Evolutionary conservation across 345 rosid genomes (phyloP).

Genomic region (Ceriops decandra): DNA sequence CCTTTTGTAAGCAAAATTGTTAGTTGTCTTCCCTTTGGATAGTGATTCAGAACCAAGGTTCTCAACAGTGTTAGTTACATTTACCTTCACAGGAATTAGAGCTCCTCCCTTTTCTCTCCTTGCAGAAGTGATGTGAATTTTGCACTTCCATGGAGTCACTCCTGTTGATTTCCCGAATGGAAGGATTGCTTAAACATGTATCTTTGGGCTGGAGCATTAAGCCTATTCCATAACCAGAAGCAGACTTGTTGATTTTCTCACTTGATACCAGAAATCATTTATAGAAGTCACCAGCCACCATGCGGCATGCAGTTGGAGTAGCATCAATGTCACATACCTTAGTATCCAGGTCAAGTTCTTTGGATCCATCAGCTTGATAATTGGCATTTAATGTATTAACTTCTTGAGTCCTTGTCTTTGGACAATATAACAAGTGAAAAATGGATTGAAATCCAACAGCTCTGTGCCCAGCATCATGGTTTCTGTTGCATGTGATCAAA

Average conservation of each 20-base stretch:
- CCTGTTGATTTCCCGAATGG: constrained; percentile 25
- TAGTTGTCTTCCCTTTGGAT: constrained; percentile 34
- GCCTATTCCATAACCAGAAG: constrained; percentile 30
- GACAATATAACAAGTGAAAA: constrained; percentile 65
- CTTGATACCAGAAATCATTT: constrained; percentile 31
- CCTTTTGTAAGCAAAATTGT: constrained; percentile 34
- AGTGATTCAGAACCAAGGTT: constrained; percentile 26
- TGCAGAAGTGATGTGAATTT: constrained; percentile 27
- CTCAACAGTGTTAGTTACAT: constrained; percentile 21
- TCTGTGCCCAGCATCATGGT: constrained; percentile 26
- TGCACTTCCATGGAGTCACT: constrained; percentile 30
- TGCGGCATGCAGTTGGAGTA: constrained; percentile 35
- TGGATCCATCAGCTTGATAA: constrained; percentile 24
- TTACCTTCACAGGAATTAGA: constrained; percentile 37
- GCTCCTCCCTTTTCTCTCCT: constrained; percentile 34
- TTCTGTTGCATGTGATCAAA: constrained; percentile 17
- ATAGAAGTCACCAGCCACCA: constrained; percentile 34
- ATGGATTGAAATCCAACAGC: constrained; percentile 69
- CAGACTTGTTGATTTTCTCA: constrained; percentile 31
- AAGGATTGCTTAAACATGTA: constrained; percentile 25
- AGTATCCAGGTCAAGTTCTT: constrained; percentile 29
- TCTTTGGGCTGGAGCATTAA: constrained; percentile 26
- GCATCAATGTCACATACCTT: constrained; percentile 36
- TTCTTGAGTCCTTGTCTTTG: constrained; percentile 36
- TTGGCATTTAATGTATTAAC: constrained; percentile 11